Percentiles rank a stretch among this genome's conserved stretches.
Evolutionary conservation across 805 yeast genomes (phyloP).

Genomic region (Yarrowia sp.): DNA sequence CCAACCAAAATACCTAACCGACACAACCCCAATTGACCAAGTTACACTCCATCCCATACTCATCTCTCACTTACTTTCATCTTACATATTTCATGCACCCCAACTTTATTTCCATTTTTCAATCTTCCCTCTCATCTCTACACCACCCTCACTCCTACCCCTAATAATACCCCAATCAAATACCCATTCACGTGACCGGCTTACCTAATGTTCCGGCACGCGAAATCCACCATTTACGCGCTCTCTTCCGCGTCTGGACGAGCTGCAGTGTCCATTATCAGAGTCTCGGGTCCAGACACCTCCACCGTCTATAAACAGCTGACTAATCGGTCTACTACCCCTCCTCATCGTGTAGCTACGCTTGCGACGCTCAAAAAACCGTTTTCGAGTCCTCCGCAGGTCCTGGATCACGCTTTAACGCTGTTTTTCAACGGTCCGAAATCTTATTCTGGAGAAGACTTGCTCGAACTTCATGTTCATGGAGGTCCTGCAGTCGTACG

Average conservation of each 20-base stretch:
- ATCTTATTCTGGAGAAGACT: constrained; percentile 91
- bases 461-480: constrained; percentile 85
- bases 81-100: neutral
- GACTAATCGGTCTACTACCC: constrained; percentile 43
- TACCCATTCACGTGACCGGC: neutral
- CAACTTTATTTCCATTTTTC: too few relatives aligned
- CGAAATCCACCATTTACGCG: constrained; percentile 70
- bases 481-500: constrained; percentile 87
- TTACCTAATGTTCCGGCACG: neutral
- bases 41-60: too few relatives aligned
- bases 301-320: constrained; percentile 41
- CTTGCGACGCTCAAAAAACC: constrained; percentile 57
- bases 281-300: constrained; percentile 75
- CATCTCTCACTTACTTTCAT: neutral
- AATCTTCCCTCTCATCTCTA: too few relatives aligned
- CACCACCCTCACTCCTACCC: neutral
- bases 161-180: neutral
- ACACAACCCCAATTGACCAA: too few relatives aligned
- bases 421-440: constrained; percentile 68
- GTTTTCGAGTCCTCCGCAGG: constrained; percentile 25
- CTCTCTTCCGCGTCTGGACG: constrained; percentile 77
- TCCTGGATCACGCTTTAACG: constrained; percentile 77
- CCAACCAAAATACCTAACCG: too few relatives aligned
- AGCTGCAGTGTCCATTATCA: constrained; percentile 82
- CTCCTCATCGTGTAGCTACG: constrained; percentile 54